These are phyloP conservation scores for Exserohilum rostratum DNA, from an alignment of 2,329 filamentous ascomycete genomes.

Conservation along the genomic window DNA sequence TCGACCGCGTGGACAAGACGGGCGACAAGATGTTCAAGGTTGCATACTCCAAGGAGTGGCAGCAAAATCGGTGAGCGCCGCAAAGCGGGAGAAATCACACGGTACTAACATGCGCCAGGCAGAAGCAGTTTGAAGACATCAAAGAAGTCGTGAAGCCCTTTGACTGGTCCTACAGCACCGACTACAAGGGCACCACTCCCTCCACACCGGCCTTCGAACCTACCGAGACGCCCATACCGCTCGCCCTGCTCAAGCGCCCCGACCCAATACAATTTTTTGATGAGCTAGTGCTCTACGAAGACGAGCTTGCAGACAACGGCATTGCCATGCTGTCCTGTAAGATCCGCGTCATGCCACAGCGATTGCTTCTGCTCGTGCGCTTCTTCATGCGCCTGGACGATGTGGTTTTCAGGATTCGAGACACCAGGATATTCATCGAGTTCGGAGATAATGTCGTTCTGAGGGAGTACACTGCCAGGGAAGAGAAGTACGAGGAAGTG, in stretches of 20 bases:
- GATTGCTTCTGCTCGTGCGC: slow-evolving; percentile 81
- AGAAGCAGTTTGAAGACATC: slow-evolving; percentile 82
- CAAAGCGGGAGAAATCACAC: neutral
- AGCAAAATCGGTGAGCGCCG: slow-evolving; percentile 62
- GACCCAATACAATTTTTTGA: slow-evolving; percentile 98
- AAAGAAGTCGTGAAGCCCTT: slow-evolving; percentile 94
- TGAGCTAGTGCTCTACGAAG: slow-evolving; percentile 94
- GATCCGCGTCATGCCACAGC: slow-evolving; percentile 86
- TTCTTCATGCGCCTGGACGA: slow-evolving; percentile 94
- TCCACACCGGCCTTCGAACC: slow-evolving; percentile 49
- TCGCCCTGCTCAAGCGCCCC: slow-evolving; percentile 82
- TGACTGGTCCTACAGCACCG: slow-evolving; percentile 96
- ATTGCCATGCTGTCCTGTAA: slow-evolving; percentile 91
- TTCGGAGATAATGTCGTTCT: slow-evolving; percentile 80
- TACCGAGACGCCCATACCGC: slow-evolving; percentile 69
- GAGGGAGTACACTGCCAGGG: slow-evolving; percentile 87
- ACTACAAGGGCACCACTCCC: slow-evolving; percentile 75
- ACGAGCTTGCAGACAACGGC: slow-evolving; percentile 96
- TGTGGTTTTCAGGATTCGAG: slow-evolving; percentile 83
- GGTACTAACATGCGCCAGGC: slow-evolving; percentile 56
- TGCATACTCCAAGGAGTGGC: slow-evolving; percentile 89
- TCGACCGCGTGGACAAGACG: slow-evolving; percentile 94
- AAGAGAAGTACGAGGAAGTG: slow-evolving; percentile 79
- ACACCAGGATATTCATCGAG: slow-evolving; percentile 91
- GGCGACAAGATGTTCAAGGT: slow-evolving; percentile 90